Conservation (phyloP, 371 early-diverging fungal genomes). For the Mucor sp. region DNA sequence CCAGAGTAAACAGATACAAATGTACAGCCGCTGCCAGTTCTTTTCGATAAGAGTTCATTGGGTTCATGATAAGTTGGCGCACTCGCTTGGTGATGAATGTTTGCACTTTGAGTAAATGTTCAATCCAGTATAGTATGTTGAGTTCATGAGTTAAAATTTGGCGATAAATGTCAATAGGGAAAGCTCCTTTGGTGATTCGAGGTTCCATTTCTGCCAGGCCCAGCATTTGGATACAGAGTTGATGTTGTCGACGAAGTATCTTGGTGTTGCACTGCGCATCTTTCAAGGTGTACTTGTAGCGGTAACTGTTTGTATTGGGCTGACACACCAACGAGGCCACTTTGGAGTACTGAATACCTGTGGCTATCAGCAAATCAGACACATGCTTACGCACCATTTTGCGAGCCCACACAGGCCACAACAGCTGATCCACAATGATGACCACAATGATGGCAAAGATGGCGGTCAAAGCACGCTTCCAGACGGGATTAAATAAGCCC, state of each 20-base stretch:
- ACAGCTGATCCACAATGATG: slow-evolving; percentile 32
- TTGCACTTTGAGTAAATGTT: slow-evolving; percentile 31
- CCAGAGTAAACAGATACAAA: slow-evolving; percentile 42
- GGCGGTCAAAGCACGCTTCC: slow-evolving; percentile 42
- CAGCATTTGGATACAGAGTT: slow-evolving; percentile 25
- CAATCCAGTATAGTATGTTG: slow-evolving; percentile 42
- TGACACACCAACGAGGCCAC: slow-evolving; percentile 44
- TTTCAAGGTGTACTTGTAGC: slow-evolving; percentile 17
- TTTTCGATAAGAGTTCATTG: slow-evolving; percentile 35
- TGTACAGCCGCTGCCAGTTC: slow-evolving; percentile 44
- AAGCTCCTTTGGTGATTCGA: slow-evolving; percentile 39
- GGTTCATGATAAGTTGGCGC: slow-evolving; percentile 32
- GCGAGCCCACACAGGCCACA: slow-evolving; percentile 50
- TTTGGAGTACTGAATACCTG: slow-evolving; percentile 46
- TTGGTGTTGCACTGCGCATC: slow-evolving; percentile 16
- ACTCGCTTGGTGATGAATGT: slow-evolving; percentile 26
- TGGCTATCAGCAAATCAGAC: slow-evolving; percentile 34
- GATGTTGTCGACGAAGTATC: slow-evolving; percentile 19
- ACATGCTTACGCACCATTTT: slow-evolving; percentile 27
- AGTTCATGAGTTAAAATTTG: slow-evolving; percentile 35
- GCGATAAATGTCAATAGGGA: slow-evolving; percentile 30
- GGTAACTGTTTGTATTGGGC: slow-evolving; percentile 25
- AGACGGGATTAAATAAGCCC: slow-evolving; percentile 28
- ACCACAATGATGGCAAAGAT: slow-evolving; percentile 41
- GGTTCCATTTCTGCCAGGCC: slow-evolving; percentile 33